Percentiles rank a stretch among this genome's conserved stretches.
These are phyloP conservation scores for Calonectria multiphialidica DNA, from an alignment of 2,329 filamentous ascomycete species.

Conservation along the genomic window DNA sequence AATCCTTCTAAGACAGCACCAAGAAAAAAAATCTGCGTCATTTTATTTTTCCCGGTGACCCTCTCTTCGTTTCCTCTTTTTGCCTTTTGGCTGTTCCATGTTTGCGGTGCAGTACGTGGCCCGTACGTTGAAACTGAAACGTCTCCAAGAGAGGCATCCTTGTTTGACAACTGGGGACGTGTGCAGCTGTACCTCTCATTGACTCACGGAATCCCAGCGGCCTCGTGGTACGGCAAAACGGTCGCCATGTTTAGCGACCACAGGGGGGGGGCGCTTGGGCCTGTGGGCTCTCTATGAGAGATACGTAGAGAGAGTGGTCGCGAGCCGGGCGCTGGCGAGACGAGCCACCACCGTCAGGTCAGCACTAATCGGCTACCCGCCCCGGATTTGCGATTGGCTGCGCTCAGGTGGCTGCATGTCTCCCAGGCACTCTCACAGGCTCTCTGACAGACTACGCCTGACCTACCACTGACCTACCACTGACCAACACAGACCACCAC, in stretches of 20 bases:
- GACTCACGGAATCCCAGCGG: neutral
- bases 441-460: neutral
- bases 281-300: neutral
- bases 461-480: too few relatives aligned
- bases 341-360: constrained; percentile 7
- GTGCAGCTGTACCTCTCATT: neutral
- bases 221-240: constrained; percentile 2
- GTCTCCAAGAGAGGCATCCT: constrained; percentile 8
- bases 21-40: neutral
- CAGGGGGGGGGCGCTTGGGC: neutral
- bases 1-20: neutral
- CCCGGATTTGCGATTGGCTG: constrained; percentile 36
- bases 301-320: too few relatives aligned
- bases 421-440: neutral
- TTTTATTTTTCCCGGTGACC: constrained; percentile 14
- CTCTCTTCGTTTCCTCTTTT: constrained; percentile 15
- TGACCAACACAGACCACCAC: neutral
- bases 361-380: constrained; percentile 43
- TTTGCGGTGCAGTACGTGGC: constrained; percentile 9
- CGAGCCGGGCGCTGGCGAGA: constrained; percentile 6
- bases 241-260: neutral
- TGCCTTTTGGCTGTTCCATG: constrained; percentile 3
- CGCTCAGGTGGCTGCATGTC: constrained; percentile 18
- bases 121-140: constrained; percentile 24
- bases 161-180: neutral